Conservation (phyloP, 2,329 filamentous ascomycete genomes). For the Xylaria sp. region DNA sequence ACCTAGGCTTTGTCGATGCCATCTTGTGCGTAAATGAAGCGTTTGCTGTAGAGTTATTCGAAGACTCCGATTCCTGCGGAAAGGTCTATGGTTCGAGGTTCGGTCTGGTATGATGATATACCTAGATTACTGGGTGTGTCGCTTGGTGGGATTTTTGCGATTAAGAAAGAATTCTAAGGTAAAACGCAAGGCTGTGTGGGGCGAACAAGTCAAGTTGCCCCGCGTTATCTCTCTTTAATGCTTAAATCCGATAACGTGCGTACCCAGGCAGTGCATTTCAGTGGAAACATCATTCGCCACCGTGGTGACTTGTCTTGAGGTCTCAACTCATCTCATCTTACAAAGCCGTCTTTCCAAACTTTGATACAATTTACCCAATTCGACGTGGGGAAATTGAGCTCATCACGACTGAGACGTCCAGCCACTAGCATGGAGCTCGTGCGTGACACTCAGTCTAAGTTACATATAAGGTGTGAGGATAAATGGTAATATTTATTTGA, state of each 20-base stretch:
- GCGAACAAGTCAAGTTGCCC: constrained; percentile 23
- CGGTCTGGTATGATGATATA: constrained; percentile 2
- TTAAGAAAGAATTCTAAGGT: constrained; percentile 44
- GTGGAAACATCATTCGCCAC: no score
- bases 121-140: constrained; percentile 14
- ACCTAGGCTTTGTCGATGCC: constrained; percentile 42
- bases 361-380: neutral
- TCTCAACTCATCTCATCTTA: neutral
- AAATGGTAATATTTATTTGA: neutral
- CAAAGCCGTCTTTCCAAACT: neutral
- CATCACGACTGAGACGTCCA: neutral
- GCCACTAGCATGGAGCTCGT: neutral
- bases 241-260: constrained; percentile 28
- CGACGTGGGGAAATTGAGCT: no score
- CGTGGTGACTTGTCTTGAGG: no score
- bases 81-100: neutral
- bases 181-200: constrained; percentile 35
- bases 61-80: neutral
- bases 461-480: no score
- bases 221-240: constrained; percentile 26
- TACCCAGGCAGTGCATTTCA: neutral
- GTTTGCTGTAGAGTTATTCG: neutral
- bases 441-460: no score
- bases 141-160: constrained; percentile 44
- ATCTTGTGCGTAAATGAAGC: constrained; percentile 33